phyloP scores from a whole-genome alignment of 2,329 filamentous ascomycete species.

The Cordyceps cicadae region DNA sequence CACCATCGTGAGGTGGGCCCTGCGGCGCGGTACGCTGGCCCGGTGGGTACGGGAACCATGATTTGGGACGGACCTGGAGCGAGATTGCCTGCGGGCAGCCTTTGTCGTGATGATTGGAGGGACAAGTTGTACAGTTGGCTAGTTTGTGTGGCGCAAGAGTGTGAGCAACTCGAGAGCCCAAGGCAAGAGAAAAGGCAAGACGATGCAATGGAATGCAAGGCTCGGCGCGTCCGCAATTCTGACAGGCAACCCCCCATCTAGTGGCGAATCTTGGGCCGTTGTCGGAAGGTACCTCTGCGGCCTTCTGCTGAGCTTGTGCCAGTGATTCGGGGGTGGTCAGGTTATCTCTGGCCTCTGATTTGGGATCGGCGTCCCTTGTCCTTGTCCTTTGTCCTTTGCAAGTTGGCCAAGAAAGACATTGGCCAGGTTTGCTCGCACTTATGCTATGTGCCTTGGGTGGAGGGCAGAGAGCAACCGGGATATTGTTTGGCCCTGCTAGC shows the following conservation, averaged over 20 bases:
- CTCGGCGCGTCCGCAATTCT: too few species aligned
- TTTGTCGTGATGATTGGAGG: not conserved
- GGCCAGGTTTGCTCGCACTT: not conserved
- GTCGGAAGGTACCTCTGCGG: too few species aligned
- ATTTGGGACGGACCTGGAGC: not conserved
- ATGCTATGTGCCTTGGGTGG: not conserved
- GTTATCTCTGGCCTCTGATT: too few species aligned
- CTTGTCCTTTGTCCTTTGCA: not conserved
- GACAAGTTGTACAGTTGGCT: too few species aligned
- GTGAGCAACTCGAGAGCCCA: too few species aligned
- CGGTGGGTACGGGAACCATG: conserved; percentile 6
- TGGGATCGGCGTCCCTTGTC: not conserved
- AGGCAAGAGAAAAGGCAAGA: too few species aligned
- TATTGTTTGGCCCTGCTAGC: conserved; percentile 1
- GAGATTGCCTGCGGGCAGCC: not conserved
- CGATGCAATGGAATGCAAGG: too few species aligned
- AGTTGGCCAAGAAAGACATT: not conserved
- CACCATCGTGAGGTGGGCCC: conserved; percentile 7
- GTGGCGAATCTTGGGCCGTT: too few species aligned
- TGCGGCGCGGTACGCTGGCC: not conserved
- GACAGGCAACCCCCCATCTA: too few species aligned
- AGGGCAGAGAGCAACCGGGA: not conserved
- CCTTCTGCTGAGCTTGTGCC: too few species aligned
- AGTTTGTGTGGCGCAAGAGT: too few species aligned
- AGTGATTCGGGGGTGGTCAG: too few species aligned